Percentiles rank a stretch among this genome's conserved stretches.
Conservation (phyloP, 805 yeast genomes). For the Yueomyces sp. region DNA sequence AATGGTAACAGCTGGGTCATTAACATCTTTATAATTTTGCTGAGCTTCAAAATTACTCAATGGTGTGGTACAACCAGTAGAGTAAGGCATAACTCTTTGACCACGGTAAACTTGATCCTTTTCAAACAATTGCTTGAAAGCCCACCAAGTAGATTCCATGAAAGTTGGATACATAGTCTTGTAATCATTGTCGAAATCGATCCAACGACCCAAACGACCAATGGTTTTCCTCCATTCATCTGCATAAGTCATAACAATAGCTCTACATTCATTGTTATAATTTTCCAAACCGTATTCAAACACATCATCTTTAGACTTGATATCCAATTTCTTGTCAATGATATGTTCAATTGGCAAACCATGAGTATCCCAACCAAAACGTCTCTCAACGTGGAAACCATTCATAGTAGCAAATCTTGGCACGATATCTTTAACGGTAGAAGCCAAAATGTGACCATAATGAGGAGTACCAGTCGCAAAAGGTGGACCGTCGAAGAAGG, state of each 20-base stretch:
- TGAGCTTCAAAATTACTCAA: conserved; percentile 96
- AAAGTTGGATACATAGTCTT: conserved; percentile 90
- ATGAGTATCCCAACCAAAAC: conserved; percentile 99
- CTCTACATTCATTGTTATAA: conserved; percentile 88
- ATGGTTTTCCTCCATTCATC: conserved; percentile 89
- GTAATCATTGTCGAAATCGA: conserved; percentile 96
- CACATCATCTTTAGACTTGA: conserved; percentile 88
- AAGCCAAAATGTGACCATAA: conserved; percentile 93
- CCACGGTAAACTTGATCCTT: conserved; percentile 91
- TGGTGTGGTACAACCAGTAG: conserved; percentile 95
- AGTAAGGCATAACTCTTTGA: conserved; percentile 95
- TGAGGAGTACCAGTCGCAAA: conserved; percentile 99
- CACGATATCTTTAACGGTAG: conserved; percentile 93
- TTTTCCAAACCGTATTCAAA: conserved; percentile 87
- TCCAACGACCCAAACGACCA: conserved; percentile 96
- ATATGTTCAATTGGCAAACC: conserved; percentile 98
- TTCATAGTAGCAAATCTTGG: conserved; percentile 98
- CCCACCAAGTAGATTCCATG: conserved; percentile 99
- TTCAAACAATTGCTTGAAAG: conserved; percentile 73
- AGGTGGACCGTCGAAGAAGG: conserved; percentile 98
- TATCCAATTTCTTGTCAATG: conserved; percentile 92
- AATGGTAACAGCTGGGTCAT: conserved; percentile 91
- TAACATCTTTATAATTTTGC: conserved; percentile 93
- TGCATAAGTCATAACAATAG: conserved; percentile 96
- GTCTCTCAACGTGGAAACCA: conserved; percentile 89